Evolutionary conservation across 1,284 basidiomycete genomes (phyloP).

Genomic region (Anthracocystis panici-leucophaei): DNA sequence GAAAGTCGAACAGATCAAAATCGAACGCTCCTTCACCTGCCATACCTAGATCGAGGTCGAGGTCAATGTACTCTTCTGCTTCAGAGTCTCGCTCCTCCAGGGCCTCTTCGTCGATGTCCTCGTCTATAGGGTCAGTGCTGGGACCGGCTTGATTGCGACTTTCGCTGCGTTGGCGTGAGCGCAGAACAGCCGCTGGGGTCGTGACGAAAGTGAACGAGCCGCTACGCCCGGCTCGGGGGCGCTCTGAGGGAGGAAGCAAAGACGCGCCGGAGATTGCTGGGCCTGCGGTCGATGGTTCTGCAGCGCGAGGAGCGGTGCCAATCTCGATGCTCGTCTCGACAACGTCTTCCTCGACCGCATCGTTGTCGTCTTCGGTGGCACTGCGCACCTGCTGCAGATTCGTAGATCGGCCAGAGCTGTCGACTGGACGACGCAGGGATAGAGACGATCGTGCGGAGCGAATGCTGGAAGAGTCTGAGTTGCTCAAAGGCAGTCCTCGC

Average conservation of each 20-base stretch:
- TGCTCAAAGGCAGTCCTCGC: slow-evolving; percentile 22
- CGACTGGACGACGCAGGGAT: slow-evolving; percentile 13
- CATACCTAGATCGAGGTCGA: slow-evolving; percentile 42
- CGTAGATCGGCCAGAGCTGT: not conserved
- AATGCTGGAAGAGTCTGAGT: slow-evolving; percentile 32
- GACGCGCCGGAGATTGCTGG: not conserved
- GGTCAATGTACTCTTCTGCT: slow-evolving; percentile 35
- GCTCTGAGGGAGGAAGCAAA: slow-evolving; percentile 17
- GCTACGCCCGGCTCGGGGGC: slow-evolving; percentile 21
- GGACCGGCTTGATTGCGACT: slow-evolving; percentile 13
- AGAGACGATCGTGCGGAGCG: slow-evolving; percentile 31
- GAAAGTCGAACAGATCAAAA: slow-evolving; percentile 38
- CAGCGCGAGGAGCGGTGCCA: slow-evolving; percentile 13
- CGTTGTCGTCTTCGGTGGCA: slow-evolving; percentile 8
- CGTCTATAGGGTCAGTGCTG: not conserved
- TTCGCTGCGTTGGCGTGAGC: slow-evolving; percentile 28
- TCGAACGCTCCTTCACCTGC: slow-evolving; percentile 37
- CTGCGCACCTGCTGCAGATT: not conserved
- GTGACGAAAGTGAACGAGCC: slow-evolving; percentile 43
- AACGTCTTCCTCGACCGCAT: slow-evolving; percentile 19
- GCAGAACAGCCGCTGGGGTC: slow-evolving; percentile 41
- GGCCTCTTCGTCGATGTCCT: slow-evolving; percentile 1
- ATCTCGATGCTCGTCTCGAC: slow-evolving; percentile 38
- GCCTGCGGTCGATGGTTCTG: not conserved
- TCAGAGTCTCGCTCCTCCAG: slow-evolving; percentile 22